Evolutionary conservation across 2,329 filamentous ascomycete genomes (phyloP).

Genomic region (Cylindrodendrum hubeiense): DNA sequence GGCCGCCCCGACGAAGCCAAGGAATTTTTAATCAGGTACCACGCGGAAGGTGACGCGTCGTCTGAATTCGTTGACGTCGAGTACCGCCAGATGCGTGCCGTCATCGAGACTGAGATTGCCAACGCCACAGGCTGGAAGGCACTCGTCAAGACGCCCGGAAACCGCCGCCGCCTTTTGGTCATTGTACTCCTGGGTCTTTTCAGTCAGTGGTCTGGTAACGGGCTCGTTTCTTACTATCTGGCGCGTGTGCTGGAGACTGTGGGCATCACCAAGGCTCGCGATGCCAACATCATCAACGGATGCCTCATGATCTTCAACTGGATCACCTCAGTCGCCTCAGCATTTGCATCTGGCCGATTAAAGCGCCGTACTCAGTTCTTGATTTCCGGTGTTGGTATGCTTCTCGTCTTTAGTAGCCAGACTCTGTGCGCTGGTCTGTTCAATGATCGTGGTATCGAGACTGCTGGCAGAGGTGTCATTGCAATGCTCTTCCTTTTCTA

Average conservation of each 20-base stretch:
- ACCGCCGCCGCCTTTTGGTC: conserved; percentile 20
- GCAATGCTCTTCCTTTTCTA: conserved; percentile 33
- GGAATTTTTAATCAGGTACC: conserved; percentile 37
- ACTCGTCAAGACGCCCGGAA: conserved; percentile 23
- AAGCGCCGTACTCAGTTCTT: conserved; percentile 37
- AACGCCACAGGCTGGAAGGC: conserved; percentile 25
- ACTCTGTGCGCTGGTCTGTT: conserved; percentile 31
- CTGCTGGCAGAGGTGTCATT: conserved; percentile 22
- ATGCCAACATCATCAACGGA: conserved; percentile 35
- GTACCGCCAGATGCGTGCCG: conserved; percentile 29
- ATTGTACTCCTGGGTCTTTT: conserved; percentile 32
- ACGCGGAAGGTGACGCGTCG: background rate
- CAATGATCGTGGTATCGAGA: conserved; percentile 22
- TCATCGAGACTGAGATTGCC: conserved; percentile 31
- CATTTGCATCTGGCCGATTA: conserved; percentile 25
- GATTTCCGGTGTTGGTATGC: conserved; percentile 30
- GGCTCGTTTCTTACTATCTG: conserved; percentile 31
- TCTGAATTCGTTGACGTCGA: conserved; percentile 29
- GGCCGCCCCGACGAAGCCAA: conserved; percentile 51
- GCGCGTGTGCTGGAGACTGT: conserved; percentile 26
- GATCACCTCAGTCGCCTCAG: conserved; percentile 32
- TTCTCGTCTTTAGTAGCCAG: conserved; percentile 28
- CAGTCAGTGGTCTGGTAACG: conserved; percentile 33
- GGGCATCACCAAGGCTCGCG: conserved; percentile 11
- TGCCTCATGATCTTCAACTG: conserved; percentile 38